These are phyloP conservation scores for Styphnolobium japonicum DNA, from an alignment of 306 rosid species.

Conservation along the genomic window DNA sequence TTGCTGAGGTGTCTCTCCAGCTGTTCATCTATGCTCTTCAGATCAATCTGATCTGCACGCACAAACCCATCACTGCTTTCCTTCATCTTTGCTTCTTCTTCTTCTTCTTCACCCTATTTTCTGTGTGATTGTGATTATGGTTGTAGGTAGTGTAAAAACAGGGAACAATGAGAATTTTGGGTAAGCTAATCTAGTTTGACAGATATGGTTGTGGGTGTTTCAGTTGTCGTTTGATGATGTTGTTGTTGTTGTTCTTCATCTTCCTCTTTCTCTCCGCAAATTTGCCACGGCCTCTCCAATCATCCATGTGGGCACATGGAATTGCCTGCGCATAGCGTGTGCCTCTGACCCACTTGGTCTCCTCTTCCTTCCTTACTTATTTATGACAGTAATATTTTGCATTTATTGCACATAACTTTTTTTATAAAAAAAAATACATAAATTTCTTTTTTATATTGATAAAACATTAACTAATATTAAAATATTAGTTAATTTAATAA, in stretches of 20 bases:
- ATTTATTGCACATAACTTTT: not conserved
- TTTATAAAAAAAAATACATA: too few relatives aligned
- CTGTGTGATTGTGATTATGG: not conserved
- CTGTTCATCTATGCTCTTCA: constrained; percentile 75
- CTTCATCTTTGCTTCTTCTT: constrained; percentile 41
- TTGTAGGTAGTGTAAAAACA: not conserved
- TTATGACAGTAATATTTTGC: not conserved
- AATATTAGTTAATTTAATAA: too few relatives aligned
- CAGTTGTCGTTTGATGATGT: constrained; percentile 1
- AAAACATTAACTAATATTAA: too few relatives aligned
- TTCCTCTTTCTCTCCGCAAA: constrained; percentile 11
- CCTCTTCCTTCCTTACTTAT: constrained; percentile 24
- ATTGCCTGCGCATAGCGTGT: constrained; percentile 68
- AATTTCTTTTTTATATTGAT: too few relatives aligned
- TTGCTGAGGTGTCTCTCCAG: constrained; percentile 71
- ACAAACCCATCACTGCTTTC: constrained; percentile 68
- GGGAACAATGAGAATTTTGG: constrained; percentile 3
- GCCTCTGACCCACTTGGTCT: constrained; percentile 69
- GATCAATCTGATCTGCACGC: constrained; percentile 92
- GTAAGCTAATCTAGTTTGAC: not conserved
- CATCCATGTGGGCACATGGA: constrained; percentile 85
- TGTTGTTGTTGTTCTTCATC: not conserved
- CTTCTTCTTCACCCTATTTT: not conserved
- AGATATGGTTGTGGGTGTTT: not conserved
- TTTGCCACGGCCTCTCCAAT: constrained; percentile 32